These are phyloP conservation scores for Pichia sp. DNA, from an alignment of 1,139 yeast genomes.

Conservation along the genomic window DNA sequence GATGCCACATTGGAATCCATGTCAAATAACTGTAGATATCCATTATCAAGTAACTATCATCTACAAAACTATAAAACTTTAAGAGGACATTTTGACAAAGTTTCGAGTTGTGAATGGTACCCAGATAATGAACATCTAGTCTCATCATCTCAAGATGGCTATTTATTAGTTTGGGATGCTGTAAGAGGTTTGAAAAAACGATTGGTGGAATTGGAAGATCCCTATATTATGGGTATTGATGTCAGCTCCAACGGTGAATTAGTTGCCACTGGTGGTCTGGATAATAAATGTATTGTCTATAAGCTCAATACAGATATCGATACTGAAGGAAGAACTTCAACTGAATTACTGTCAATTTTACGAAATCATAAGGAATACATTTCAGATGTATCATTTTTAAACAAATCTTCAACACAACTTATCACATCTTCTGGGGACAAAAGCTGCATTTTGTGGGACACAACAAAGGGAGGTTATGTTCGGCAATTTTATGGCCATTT, in stretches of 20 bases:
- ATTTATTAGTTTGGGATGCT: conserved; percentile 77
- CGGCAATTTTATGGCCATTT: conserved; percentile 64
- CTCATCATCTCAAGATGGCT: conserved; percentile 85
- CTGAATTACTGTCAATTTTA: conserved; percentile 38
- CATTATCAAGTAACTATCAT: conserved; percentile 16
- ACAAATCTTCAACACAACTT: conserved; percentile 37
- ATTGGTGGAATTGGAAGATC: conserved; percentile 62
- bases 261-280: conserved; percentile 79
- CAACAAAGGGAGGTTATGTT: conserved; percentile 45
- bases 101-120: conserved; percentile 64
- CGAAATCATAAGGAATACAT: conserved; percentile 83
- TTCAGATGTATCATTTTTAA: conserved; percentile 62
- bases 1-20: conserved; percentile 21
- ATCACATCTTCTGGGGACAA: conserved; percentile 79
- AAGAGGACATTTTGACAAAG: conserved; percentile 71
- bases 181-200: conserved; percentile 62
- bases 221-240: conserved; percentile 75
- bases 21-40: conserved; percentile 19
- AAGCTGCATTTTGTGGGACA: conserved; percentile 78
- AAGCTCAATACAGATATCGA: conserved; percentile 21
- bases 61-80: conserved; percentile 34
- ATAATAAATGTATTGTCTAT: conserved; percentile 70
- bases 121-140: conserved; percentile 49
- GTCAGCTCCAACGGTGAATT: conserved; percentile 56
- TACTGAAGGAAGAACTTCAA: conserved; percentile 5